A percentile compares a stretch with the other conserved stretches of the same genome.
Evolutionary conservation across 2,329 filamentous ascomycete species (phyloP).

Genomic region (Alternaria triticimaculans): DNA sequence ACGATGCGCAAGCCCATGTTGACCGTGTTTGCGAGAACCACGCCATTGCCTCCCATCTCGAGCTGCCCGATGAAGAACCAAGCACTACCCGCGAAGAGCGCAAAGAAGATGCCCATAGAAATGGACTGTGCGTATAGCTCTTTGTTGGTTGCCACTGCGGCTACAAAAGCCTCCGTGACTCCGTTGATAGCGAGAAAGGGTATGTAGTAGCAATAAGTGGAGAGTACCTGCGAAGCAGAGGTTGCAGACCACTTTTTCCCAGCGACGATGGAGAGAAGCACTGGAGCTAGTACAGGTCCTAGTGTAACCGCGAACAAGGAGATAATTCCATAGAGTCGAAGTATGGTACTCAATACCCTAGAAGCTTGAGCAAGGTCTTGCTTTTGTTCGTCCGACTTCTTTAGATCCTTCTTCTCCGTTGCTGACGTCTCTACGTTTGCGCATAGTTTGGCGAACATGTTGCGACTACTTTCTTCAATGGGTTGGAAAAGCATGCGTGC

Average conservation of each 20-base stretch:
- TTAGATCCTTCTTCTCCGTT: not conserved
- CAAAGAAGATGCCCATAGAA: constrained; percentile 85
- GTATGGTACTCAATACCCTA: constrained; percentile 66
- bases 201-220: constrained; percentile 89
- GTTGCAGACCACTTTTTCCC: constrained; percentile 77
- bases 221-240: constrained; percentile 75
- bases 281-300: constrained; percentile 76
- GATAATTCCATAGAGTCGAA: constrained; percentile 77
- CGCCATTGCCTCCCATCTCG: constrained; percentile 74
- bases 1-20: constrained; percentile 87
- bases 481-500: constrained; percentile 93
- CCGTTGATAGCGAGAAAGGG: constrained; percentile 92
- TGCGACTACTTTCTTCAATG: constrained; percentile 90
- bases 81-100: constrained; percentile 75
- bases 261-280: constrained; percentile 76
- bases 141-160: constrained; percentile 77
- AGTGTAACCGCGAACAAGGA: constrained; percentile 72
- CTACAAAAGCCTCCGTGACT: constrained; percentile 89
- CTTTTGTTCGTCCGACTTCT: constrained; percentile 23
- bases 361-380: constrained; percentile 48
- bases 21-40: constrained; percentile 85
- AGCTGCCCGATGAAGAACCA: constrained; percentile 76
- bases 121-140: constrained; percentile 79
- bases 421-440: constrained; percentile 40
- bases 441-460: constrained; percentile 85